Base-by-base conservation (phyloP, 495 filamentous ascomycete genomes). In the Cercophora newfieldiana region DNA sequence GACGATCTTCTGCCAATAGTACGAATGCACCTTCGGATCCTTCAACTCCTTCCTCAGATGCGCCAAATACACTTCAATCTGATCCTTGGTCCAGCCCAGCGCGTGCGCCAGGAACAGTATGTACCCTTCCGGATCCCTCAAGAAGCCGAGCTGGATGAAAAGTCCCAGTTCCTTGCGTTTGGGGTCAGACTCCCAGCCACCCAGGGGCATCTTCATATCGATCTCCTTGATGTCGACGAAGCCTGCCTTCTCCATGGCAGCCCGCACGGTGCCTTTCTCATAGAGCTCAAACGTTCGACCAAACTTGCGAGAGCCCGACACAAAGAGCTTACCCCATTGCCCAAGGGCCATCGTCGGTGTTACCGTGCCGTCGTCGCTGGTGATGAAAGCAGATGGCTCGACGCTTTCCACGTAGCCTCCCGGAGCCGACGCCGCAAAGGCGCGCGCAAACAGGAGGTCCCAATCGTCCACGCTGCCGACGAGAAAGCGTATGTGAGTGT, bases 401-500 rank as follows among this genome's bases (percentile, higher is more conserved):
- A 56, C 31, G 48, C 59, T 61, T 66, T 75, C 73, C 58, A 75
- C 25, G 50, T 37, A 69, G 10, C 73, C 75, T 28, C 75, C 75
- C 7, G 72, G 72, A 47, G 64, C 62, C 49, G 49, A 62, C 37
- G 26, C 50, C 7, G 22, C n/a, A 49, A 59, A 81, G 21, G 70
- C 75, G 6, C 79, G 74, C 76, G 78, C 5, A 12, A 66, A 49
- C 1, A 81, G 80, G 18, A 67, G 75, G 1, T 77, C 70, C 87
- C 87, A 89, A 66, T 87, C 77, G 31, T 68, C 72, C 30, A 89
- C 77, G 24, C 78, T 81, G 50, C 78, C 84, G 51, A 80, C 78
- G 25, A 88, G 69, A 3, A 75, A 71, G 21, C 87, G 81, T 5
- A 85, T 76, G 70, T 89, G 85, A 60, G 89, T 79, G 60, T 84